Conservation (phyloP, 1,284 basidiomycete species). For the Vanrija sp. region DNA sequence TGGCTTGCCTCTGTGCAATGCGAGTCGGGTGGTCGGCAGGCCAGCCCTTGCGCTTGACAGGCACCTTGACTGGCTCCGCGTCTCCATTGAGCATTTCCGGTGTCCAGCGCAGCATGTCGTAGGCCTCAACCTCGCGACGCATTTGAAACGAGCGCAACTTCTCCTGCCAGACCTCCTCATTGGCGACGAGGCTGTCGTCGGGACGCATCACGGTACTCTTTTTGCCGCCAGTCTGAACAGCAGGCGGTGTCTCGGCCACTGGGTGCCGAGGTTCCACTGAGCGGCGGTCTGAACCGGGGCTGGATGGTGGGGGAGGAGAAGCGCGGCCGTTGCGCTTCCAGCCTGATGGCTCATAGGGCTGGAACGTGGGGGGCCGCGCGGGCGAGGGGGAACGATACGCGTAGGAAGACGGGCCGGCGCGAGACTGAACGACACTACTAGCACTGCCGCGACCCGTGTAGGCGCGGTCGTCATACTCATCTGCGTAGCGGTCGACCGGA, state of each 20-base stretch:
- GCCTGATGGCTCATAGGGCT: constrained; percentile 4
- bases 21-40: constrained; percentile 28
- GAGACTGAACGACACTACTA: neutral
- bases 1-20: constrained; percentile 29
- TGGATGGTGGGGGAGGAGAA: constrained; percentile 2
- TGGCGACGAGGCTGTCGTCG: constrained; percentile 27
- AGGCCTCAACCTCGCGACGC: constrained; percentile 36
- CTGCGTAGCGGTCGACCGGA: neutral
- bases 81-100: constrained; percentile 11
- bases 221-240: constrained; percentile 2
- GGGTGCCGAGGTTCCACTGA: constrained; percentile 5
- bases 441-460: neutral
- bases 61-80: constrained; percentile 2
- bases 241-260: neutral
- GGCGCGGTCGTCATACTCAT: neutral
- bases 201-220: constrained; percentile 15
- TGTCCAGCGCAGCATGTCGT: constrained; percentile 21
- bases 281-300: constrained; percentile 6
- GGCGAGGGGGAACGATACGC: constrained; percentile 3
- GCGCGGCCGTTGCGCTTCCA: constrained; percentile 3
- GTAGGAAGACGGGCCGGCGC: neutral
- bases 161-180: constrained; percentile 42
- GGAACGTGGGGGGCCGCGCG: neutral
- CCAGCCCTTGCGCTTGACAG: constrained; percentile 30
- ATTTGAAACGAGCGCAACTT: constrained; percentile 35